Conservation (phyloP, 129 eudicot genomes). For the Helichrysum umbraculigerum region DNA sequence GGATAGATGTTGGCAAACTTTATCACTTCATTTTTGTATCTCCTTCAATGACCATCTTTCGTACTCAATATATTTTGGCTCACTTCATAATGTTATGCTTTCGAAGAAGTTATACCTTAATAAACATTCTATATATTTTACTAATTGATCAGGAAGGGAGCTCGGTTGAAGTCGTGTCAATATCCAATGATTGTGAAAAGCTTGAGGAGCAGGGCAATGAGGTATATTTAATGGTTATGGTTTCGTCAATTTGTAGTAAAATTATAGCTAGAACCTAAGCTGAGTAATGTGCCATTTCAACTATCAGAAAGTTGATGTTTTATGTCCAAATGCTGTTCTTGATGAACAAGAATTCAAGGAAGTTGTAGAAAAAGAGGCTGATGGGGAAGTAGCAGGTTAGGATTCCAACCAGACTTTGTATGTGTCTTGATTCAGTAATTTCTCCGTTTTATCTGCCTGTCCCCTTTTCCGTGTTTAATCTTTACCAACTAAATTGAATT, state of each 20-base stretch:
- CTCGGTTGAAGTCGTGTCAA: slow-evolving; percentile 15
- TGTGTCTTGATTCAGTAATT: not conserved
- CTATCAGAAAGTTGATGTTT: slow-evolving; percentile 35
- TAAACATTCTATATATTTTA: not conserved
- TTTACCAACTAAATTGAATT: no score
- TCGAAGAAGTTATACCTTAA: not conserved
- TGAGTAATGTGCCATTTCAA: not conserved
- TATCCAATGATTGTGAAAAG: slow-evolving; percentile 23
- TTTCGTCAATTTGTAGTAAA: not conserved
- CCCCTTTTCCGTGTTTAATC: not conserved
- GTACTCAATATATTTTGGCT: not conserved
- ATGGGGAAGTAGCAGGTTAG: slow-evolving; percentile 31
- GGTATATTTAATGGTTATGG: slow-evolving; percentile 22
- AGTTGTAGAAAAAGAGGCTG: slow-evolving; percentile 24
- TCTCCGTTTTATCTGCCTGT: not conserved
- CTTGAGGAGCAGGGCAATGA: slow-evolving; percentile 25
- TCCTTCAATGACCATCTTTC: not conserved
- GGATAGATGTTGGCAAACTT: not conserved
- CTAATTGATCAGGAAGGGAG: slow-evolving; percentile 32
- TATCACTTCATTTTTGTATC: not conserved
- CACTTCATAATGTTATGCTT: not conserved
- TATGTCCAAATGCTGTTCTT: slow-evolving; percentile 13
- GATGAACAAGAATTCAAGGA: slow-evolving; percentile 33
- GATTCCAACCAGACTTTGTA: not conserved
- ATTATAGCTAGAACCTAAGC: not conserved